Conservation (phyloP, 2,329 filamentous ascomycete genomes). For the Neofusicoccum sp. region DNA sequence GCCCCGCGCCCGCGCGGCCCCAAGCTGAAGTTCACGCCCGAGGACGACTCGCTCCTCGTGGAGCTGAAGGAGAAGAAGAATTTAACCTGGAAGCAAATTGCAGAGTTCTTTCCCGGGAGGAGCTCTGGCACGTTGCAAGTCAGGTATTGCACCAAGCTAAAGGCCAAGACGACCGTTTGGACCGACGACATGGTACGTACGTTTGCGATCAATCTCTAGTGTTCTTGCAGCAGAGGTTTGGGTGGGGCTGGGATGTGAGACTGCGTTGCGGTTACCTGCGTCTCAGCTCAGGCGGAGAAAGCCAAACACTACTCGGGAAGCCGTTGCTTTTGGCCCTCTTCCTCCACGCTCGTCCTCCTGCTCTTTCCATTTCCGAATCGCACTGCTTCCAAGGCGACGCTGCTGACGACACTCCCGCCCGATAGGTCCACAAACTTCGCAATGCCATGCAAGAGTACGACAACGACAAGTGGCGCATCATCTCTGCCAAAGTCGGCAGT, state of each 20-base stretch:
- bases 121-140: constrained; percentile 91
- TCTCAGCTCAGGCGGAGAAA: neutral
- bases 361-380: neutral
- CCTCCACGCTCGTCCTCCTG: neutral
- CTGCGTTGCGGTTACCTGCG: neutral
- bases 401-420: neutral
- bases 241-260: neutral
- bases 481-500: constrained; percentile 86
- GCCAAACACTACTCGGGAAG: neutral
- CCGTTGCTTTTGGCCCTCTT: neutral
- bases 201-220: neutral
- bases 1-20: constrained; percentile 80
- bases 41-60: constrained; percentile 85
- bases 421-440: constrained; percentile 74
- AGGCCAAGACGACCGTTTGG: constrained; percentile 92
- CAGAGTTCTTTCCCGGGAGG: constrained; percentile 90
- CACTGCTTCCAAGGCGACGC: neutral
- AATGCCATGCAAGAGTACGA: constrained; percentile 82
- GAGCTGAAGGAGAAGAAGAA: constrained; percentile 94
- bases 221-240: neutral
- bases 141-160: constrained; percentile 91
- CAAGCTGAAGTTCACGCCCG: constrained; percentile 91
- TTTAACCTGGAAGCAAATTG: constrained; percentile 96
- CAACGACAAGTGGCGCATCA: constrained; percentile 89
- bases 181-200: constrained; percentile 83